A percentile compares a stretch with the other conserved stretches of the same genome.
Evolutionary conservation across 108 stramenopile species (phyloP).

Genomic region (Cylindrotheca fusiformis): DNA sequence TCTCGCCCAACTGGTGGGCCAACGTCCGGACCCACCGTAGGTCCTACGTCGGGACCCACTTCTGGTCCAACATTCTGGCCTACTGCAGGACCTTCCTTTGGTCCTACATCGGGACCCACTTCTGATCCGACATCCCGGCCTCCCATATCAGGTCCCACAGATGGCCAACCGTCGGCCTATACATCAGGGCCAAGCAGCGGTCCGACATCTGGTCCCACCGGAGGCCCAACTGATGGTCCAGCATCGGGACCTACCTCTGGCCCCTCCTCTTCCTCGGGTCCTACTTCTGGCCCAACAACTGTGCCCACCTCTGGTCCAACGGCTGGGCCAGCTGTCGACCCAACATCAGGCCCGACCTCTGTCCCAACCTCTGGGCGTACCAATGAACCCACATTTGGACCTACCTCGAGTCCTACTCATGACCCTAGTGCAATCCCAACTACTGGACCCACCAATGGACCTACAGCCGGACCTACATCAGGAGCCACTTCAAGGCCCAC

Average conservation of each 20-base stretch:
- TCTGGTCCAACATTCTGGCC: constrained; percentile 14
- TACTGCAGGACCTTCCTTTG: constrained; percentile 9
- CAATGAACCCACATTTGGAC: constrained; percentile 8
- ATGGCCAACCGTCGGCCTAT: neutral
- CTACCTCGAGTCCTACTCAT: constrained; percentile 4
- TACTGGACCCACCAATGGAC: constrained; percentile 8
- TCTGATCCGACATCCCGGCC: constrained; percentile 10
- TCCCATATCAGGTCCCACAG: neutral
- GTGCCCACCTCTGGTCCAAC: constrained; percentile 10
- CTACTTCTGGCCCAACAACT: constrained; percentile 7
- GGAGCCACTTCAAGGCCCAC: constrained; percentile 15
- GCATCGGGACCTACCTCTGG: constrained; percentile 3
- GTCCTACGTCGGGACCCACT: constrained; percentile 11
- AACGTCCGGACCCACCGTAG: neutral
- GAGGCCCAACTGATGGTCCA: constrained; percentile 9
- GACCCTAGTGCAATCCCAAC: constrained; percentile 10
- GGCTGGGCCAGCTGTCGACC: constrained; percentile 3
- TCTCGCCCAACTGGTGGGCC: neutral
- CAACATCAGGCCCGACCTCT: constrained; percentile 20
- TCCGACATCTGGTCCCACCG: constrained; percentile 19
- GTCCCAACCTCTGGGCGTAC: constrained; percentile 6
- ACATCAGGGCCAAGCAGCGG: constrained; percentile 1
- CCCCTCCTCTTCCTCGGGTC: constrained; percentile 10
- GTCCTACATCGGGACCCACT: constrained; percentile 17
- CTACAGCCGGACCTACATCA: constrained; percentile 9